Conservation (phyloP, 225 moss, liverwort and hornwort genomes). For the Polytrichum formosum region DNA sequence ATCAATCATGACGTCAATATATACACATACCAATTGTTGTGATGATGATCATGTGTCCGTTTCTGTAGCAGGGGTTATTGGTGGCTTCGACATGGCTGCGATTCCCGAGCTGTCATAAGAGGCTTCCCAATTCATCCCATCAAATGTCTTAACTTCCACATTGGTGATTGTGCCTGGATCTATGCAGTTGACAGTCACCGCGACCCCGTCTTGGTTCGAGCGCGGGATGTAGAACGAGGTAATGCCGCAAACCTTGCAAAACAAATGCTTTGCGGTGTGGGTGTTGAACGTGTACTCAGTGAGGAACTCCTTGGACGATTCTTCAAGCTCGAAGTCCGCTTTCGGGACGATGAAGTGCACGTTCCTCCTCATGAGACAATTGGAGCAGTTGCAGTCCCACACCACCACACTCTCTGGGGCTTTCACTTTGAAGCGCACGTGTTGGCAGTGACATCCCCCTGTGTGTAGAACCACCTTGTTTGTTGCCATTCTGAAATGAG, state of each 20-base stretch:
- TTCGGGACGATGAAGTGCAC: constrained; percentile 60
- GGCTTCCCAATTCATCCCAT: constrained; percentile 67
- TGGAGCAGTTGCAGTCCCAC: constrained; percentile 82
- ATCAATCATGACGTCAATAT: too few species aligned
- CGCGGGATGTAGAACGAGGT: constrained; percentile 71
- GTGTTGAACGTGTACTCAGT: constrained; percentile 75
- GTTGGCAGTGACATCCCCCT: constrained; percentile 81
- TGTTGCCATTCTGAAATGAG: constrained; percentile 14
- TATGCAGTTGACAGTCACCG: constrained; percentile 56
- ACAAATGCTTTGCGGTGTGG: constrained; percentile 74
- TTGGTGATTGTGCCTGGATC: constrained; percentile 55
- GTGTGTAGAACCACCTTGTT: constrained; percentile 30
- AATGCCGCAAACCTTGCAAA: constrained; percentile 84
- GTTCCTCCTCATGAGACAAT: constrained; percentile 65
- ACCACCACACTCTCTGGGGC: constrained; percentile 52
- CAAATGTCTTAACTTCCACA: constrained; percentile 40
- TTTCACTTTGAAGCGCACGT: constrained; percentile 61
- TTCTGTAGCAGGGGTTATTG: not conserved
- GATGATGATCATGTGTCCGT: too few species aligned
- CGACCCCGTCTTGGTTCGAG: constrained; percentile 71
- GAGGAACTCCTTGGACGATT: constrained; percentile 47
- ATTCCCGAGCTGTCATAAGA: constrained; percentile 34
- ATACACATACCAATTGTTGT: too few species aligned
- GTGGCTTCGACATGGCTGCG: constrained; percentile 33
- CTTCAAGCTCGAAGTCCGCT: constrained; percentile 57